Conservation (phyloP, 169 alveolate species). For the Plasmodium yoelii region DNA sequence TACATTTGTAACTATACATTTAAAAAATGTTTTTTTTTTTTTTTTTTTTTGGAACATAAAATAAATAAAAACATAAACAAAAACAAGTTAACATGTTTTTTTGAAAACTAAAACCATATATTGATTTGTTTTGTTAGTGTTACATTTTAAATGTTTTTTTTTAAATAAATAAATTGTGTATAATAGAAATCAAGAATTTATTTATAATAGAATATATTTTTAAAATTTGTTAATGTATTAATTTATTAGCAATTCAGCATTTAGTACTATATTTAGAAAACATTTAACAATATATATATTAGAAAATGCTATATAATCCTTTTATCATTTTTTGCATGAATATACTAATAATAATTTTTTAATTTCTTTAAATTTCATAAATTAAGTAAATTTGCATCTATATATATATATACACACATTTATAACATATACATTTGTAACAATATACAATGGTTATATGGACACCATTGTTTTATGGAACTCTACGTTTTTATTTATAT, state of each 20-base stretch:
- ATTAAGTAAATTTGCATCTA: background rate
- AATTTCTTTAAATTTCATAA: conserved; percentile 1
- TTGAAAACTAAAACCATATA: conserved; percentile 34
- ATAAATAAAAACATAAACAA: too few relatives aligned
- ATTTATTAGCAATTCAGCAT: background rate
- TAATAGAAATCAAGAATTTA: background rate
- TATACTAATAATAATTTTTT: background rate
- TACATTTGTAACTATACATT: too few relatives aligned
- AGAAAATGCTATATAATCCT: background rate
- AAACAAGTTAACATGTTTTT: background rate
- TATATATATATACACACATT: too few relatives aligned
- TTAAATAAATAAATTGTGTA: conserved; percentile 8
- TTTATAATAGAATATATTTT: background rate
- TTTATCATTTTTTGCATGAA: background rate
- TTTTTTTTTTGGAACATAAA: too few relatives aligned
- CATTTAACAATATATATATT: background rate
- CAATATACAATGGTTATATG: too few relatives aligned
- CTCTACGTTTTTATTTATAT: too few relatives aligned
- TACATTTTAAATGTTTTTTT: conserved; percentile 34
- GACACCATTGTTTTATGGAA: too few relatives aligned
- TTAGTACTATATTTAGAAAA: background rate
- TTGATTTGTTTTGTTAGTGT: conserved; percentile 30
- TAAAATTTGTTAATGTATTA: background rate
- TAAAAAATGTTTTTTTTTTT: too few relatives aligned
- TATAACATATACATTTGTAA: too few relatives aligned